A percentile compares a stretch with the other conserved stretches of the same genome.
Conservation (phyloP, 2,329 filamentous ascomycete genomes). For the Phyllosticta citriasiana region DNA sequence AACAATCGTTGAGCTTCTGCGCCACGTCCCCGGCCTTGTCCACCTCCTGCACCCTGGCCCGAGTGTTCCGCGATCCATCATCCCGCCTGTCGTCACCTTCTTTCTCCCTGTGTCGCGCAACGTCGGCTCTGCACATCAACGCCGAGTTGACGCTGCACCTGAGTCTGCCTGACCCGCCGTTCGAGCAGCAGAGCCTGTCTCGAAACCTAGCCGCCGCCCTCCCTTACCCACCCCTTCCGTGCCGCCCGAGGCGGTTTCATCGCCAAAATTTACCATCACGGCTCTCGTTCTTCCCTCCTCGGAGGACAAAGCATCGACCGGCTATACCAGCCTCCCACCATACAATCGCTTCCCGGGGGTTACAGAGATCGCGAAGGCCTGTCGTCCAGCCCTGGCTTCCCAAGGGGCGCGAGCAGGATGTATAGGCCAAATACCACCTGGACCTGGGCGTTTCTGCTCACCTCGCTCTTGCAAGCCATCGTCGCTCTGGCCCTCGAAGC, state of each 20-base stretch:
- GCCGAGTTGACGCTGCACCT: conserved; percentile 3
- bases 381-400: conserved; percentile 28
- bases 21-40: conserved; percentile 6
- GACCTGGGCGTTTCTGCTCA: conserved; percentile 76
- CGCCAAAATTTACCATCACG: conserved; percentile 47
- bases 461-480: conserved; percentile 65
- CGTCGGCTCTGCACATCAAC: not conserved
- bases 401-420: conserved; percentile 36
- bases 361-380: conserved; percentile 32
- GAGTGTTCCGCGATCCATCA: conserved; percentile 9
- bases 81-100: conserved; percentile 4
- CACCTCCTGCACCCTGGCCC: conserved; percentile 3
- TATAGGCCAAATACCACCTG: conserved; percentile 76
- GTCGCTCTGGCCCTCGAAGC: conserved; percentile 77
- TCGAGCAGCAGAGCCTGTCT: not conserved
- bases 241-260: conserved; percentile 12
- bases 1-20: conserved; percentile 10
- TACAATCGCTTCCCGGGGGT: conserved; percentile 41
- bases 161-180: not conserved
- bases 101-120: not conserved
- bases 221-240: conserved; percentile 3
- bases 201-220: conserved; percentile 2
- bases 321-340: conserved; percentile 38
- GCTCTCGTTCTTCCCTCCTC: conserved; percentile 48
- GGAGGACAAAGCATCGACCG: conserved; percentile 46